These are phyloP conservation scores for Nakazawaea siamensis DNA, from an alignment of 805 yeast genomes.

Conservation along the genomic window DNA sequence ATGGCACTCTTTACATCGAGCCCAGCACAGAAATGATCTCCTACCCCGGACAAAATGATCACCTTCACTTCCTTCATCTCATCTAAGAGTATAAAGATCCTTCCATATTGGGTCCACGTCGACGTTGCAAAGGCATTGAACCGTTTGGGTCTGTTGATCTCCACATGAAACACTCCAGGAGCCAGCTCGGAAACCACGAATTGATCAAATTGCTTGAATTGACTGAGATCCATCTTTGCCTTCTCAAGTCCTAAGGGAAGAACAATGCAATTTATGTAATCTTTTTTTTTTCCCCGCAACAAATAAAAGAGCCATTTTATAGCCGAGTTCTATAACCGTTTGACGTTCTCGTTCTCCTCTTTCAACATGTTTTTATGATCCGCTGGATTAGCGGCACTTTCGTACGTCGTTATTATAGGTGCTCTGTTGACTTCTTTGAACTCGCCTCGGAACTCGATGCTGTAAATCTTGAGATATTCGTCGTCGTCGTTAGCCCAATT, in stretches of 20 bases:
- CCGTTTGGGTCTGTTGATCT: constrained; percentile 51
- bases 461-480: constrained; percentile 50
- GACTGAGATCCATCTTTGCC: neutral
- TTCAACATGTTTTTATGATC: constrained; percentile 53
- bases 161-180: constrained; percentile 45
- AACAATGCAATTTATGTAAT: too few relatives aligned
- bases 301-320: neutral
- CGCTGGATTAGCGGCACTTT: constrained; percentile 86
- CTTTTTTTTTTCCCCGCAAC: neutral
- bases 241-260: too few relatives aligned
- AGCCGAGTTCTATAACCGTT: too few relatives aligned
- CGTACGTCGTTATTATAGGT: constrained; percentile 75
- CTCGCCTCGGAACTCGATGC: constrained; percentile 77
- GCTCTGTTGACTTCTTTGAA: constrained; percentile 46
- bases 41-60: constrained; percentile 49
- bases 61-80: constrained; percentile 36
- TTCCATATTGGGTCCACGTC: constrained; percentile 51
- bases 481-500: constrained; percentile 59
- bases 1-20: constrained; percentile 39
- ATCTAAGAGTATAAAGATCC: constrained; percentile 37
- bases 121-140: constrained; percentile 48
- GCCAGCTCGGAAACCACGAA: constrained; percentile 33
- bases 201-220: constrained; percentile 16
- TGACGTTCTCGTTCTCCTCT: constrained; percentile 16
- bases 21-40: constrained; percentile 56